Base-by-base conservation (phyloP, 2,329 filamentous ascomycete genomes). In the Cladophialophora chaetospira region DNA sequence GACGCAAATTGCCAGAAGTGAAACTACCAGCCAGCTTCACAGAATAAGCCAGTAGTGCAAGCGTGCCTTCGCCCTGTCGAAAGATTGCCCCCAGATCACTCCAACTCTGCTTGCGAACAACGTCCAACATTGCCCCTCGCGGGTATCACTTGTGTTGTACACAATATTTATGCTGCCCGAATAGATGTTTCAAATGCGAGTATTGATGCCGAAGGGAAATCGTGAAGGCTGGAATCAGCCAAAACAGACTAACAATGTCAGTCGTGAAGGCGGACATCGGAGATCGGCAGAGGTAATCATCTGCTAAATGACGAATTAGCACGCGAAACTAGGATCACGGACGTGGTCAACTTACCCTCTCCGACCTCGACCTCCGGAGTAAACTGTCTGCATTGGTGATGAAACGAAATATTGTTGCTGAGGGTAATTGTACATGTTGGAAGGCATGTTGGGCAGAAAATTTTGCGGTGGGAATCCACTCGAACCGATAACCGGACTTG, bases 391-490 rank as follows among this genome's bases (percentile, higher is more conserved):
- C 57, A 74, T 68, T 43, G 72, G 69, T 47, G 71, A 71, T 53
- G 75, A 73, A 52, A 71, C 75, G 50, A 56, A 64, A 44, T 58
- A 65, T 35, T 58, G 59, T 38, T 66, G 66, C 65, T 77, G 75
- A 62, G 77, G 75, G 67, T 82, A 82, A 54, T 78, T 77, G 68
- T 82, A 82, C 72, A 79, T 73, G 65, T 75, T 73, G 44, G 69
- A 56, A 26, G 59, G 70, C 67, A 78, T 70, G 48, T 75, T 71
- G 33, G 77, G 77, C 60, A 72, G 75, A 63, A 74, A 79, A 55
- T 74, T 74, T 54, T 74, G 73, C 26, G 72, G 71, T 5, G 72
- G 72, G 54, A 78, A 80, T 31, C 67, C 70, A 13, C 46, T 57
- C 43, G 68, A 68, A 44, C 74, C 73, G 54, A 82, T 70, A 73